Evolutionary conservation across 2,329 filamentous ascomycete genomes (phyloP), one percentile per base, ranked within the genome.

Genomic region (Coniochaeta ligniaria): DNA sequence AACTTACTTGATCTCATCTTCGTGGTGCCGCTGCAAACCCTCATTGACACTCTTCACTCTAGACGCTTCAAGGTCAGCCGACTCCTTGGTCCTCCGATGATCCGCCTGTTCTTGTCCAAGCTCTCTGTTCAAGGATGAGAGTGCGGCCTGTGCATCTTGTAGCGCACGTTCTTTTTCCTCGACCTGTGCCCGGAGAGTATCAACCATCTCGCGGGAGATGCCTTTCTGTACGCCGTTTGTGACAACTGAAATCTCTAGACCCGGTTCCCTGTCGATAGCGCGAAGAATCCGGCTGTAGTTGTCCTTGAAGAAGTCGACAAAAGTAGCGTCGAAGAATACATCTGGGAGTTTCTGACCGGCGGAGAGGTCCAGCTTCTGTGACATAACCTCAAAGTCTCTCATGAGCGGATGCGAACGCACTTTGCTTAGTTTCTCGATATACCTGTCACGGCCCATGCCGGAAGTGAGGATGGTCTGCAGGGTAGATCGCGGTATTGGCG

Each of bases 291-390:
- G 88, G 68, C 90, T 94, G 71, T 96, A 98, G 70, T 96, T 96
- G 69, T 98, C 93, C 70, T 97, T 97, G 68, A 97, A 85, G 68
- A 98, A 96, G 62, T 97, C 91, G 60, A 99, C 87, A 73, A 97
- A 98, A 0, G 84, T 84, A 55, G 85, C 82, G 66, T 96, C 92
- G 64, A 98, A 95, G 71, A 86, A 96, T 0, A 96, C 90, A 58
- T 93, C 88, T 0, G 92, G 90, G 8, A 93, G 66, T 74, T 83
- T 72, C 78, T 60, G 78, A 67, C 74, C 83, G 56, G 67, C 77
- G 64, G 69, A 72, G 5, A 76, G 75, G 64, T 82, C 81, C 8
- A 86, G 75, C 63, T 84, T 90, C 67, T 92, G 91, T 1, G 90
- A 86, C 11, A 90, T 79, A 24, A 97, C 90, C 69, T 98, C 95